Percentiles rank a stretch among this genome's conserved stretches.
Conservation (phyloP, 345 rosid species). For the Rhodamnia rubescens region DNA sequence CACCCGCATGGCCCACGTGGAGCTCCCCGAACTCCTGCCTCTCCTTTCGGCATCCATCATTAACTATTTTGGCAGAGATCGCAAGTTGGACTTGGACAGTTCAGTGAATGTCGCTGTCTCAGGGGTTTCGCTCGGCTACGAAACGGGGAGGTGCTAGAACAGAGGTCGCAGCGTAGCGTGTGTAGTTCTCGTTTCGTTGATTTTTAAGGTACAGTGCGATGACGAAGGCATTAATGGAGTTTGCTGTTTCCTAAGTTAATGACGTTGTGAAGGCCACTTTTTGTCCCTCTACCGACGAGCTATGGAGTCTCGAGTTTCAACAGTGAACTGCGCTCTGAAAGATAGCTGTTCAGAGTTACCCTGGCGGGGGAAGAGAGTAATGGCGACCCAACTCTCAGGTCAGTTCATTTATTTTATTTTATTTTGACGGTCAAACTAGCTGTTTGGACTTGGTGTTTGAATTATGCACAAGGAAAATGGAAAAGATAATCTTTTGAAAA, state of each 20-base stretch:
- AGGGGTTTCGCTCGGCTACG: neutral
- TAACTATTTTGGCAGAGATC: neutral
- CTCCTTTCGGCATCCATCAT: neutral
- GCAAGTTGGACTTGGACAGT: neutral
- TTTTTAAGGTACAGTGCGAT: neutral
- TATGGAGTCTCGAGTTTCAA: neutral
- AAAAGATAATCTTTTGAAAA: neutral
- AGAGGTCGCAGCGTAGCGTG: neutral
- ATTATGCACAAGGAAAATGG: neutral
- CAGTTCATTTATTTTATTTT: neutral
- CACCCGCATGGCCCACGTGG: neutral
- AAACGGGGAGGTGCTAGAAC: neutral
- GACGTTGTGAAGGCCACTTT: neutral
- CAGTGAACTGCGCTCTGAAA: neutral
- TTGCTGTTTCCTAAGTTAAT: neutral
- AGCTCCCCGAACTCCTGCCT: neutral
- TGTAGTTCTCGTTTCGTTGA: neutral
- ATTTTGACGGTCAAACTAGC: neutral
- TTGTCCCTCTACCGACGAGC: neutral
- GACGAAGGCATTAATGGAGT: neutral
- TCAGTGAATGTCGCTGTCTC: neutral
- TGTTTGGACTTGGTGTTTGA: neutral
- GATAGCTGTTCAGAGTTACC: neutral
- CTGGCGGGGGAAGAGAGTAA: neutral
- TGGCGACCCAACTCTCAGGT: neutral